These are phyloP conservation scores for Yamadazyma dendronema DNA, from an alignment of 1,139 yeast genomes.

Conservation along the genomic window DNA sequence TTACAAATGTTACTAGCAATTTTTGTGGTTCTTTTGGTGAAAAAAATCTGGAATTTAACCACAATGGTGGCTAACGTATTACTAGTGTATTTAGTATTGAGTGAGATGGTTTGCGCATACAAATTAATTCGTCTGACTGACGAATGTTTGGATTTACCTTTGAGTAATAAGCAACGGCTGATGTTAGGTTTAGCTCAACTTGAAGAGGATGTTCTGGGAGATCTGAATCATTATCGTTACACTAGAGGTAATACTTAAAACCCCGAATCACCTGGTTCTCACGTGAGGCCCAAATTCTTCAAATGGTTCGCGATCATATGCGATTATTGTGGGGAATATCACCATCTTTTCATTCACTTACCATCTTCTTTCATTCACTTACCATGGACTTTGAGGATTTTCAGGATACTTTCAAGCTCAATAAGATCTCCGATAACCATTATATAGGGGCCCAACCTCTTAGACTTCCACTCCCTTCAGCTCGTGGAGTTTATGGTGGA, in stretches of 20 bases:
- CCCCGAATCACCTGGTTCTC: too few species aligned
- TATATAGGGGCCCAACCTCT: constrained; percentile 41
- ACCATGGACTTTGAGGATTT: constrained; percentile 20
- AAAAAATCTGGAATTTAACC: not conserved
- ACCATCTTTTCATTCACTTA: not conserved
- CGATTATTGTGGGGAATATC: too few species aligned
- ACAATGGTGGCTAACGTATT: not conserved
- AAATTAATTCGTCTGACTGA: too few species aligned
- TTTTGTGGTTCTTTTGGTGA: not conserved
- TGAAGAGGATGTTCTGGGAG: constrained; percentile 8
- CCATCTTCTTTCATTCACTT: too few species aligned
- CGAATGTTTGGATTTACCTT: constrained; percentile 43
- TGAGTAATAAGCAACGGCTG: constrained; percentile 34
- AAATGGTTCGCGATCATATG: too few species aligned
- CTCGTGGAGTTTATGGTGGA: constrained; percentile 80
- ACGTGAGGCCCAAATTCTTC: too few species aligned
- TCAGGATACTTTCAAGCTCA: constrained; percentile 41
- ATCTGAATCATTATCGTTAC: not conserved
- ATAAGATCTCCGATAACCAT: constrained; percentile 26
- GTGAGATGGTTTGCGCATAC: constrained; percentile 9
- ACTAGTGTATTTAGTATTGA: not conserved
- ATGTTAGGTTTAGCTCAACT: constrained; percentile 30
- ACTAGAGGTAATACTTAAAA: too few species aligned
- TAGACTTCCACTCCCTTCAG: constrained; percentile 43
- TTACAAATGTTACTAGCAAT: constrained; percentile 5